phyloP scores from a whole-genome alignment of 2,329 filamentous ascomycete genomes.

The Aspergillus novoparasiticus region DNA sequence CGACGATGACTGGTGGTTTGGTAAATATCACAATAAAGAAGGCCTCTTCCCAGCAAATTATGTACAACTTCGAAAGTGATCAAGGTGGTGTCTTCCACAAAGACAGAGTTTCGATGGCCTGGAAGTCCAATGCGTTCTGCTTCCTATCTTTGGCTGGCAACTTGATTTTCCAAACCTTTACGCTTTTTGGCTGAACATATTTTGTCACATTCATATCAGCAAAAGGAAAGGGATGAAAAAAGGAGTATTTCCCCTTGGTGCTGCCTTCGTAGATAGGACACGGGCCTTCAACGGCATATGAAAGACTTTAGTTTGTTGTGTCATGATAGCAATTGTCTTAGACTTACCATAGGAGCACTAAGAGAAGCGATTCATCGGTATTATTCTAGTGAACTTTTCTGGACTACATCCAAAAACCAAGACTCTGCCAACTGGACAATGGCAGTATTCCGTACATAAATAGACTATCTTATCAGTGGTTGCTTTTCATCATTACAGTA shows the following conservation, averaged over 20 bases:
- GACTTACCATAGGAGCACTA: no score
- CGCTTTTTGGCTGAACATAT: not conserved
- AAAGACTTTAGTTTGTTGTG: no score
- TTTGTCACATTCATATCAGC: not conserved
- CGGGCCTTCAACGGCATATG: no score
- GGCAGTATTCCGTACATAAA: no score
- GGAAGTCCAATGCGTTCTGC: not conserved
- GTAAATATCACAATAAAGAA: constrained; percentile 74
- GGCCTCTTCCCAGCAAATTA: constrained; percentile 75
- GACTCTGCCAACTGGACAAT: no score
- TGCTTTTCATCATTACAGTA: no score
- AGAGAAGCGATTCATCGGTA: no score
- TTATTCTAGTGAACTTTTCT: no score
- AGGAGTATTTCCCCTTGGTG: not conserved
- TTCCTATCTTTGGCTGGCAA: not conserved
- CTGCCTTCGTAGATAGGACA: not conserved
- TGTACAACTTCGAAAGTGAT: constrained; percentile 35
- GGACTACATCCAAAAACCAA: no score
- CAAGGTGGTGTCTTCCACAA: not conserved
- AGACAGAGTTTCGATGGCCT: no score
- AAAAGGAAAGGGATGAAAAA: not conserved
- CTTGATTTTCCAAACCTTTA: not conserved
- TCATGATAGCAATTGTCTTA: no score
- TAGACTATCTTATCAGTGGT: no score
- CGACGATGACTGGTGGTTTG: constrained; percentile 99